Evolutionary conservation across 2,329 filamentous ascomycete species (phyloP).

Genomic region (Conoideocrella luteorostrata): DNA sequence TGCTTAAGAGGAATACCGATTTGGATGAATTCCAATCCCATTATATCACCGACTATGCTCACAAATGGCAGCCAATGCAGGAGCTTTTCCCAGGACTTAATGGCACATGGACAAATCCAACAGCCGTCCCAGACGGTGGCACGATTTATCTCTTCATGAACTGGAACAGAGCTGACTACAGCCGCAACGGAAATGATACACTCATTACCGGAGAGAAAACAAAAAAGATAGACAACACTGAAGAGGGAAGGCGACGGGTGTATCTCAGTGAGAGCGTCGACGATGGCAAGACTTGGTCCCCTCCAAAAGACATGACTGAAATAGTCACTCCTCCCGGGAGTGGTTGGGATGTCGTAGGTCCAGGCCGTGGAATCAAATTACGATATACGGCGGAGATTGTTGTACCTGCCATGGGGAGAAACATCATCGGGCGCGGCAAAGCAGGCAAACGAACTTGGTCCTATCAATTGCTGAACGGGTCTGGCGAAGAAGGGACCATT

Average conservation of each 20-base stretch:
- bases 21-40: too few relatives aligned
- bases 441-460: constrained; percentile 17
- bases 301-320: constrained; percentile 16
- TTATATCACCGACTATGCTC: too few relatives aligned
- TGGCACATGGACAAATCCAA: constrained; percentile 24
- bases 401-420: constrained; percentile 16
- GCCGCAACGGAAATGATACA: constrained; percentile 17
- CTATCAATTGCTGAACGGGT: constrained; percentile 9
- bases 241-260: constrained; percentile 18
- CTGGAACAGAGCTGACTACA: constrained; percentile 22
- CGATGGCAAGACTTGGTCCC: constrained; percentile 18
- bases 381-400: constrained; percentile 15
- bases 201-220: constrained; percentile 16
- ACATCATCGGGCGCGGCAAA: constrained; percentile 16
- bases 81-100: constrained; percentile 18
- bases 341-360: constrained; percentile 18
- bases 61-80: constrained; percentile 18
- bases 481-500: constrained; percentile 14
- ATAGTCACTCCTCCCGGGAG: constrained; percentile 13
- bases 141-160: constrained; percentile 25
- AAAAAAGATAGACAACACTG: constrained; percentile 14
- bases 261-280: constrained; percentile 18
- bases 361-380: constrained; percentile 16
- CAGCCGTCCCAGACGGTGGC: constrained; percentile 21
- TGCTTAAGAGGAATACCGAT: constrained; percentile 24